Evolutionary conservation across 2,329 filamentous ascomycete genomes (phyloP), one percentile per base, ranked within the genome.

Genomic region (Nothophoma quercina): DNA sequence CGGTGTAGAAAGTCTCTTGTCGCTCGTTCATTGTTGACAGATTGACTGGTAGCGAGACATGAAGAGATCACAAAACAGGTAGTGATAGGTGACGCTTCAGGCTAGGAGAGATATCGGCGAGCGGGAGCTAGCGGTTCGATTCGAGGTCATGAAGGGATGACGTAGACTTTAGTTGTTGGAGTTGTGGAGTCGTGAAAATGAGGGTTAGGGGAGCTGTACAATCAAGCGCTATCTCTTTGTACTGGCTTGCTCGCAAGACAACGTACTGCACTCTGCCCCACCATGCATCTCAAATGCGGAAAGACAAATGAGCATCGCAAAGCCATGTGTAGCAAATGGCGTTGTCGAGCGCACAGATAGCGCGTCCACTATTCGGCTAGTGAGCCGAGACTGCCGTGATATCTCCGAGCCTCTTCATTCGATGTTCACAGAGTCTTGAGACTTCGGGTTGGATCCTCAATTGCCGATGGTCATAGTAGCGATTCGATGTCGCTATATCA

Each of bases 261-360:
- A 29, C 48, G 45, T 41, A 51, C 21, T 7, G n/a, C n/a, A n/a
- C n/a, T 23, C 7, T 48, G 43, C 50, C 50, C 50, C 50, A 15
- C 47, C 38, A 25, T 28, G 6, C 19, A 19, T 10, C 10, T 39
- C 50, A 9, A 41, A 53, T 23, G 22, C 26, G 43, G 43, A 39
- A 53, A 38, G 32, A 39, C 30, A n/a, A 36, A 32, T 53, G 43
- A 39, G 38, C 43, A 53, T 53, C 43, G 18, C 39, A 33, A 16
- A 53, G 36, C 18, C 19, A 41, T 43, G 43, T 53, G 36, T 33
- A 48, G 44, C 50, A 48, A 50, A 53, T 53, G 18, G 43, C 38
- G 21, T 39, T 18, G 43, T 43, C n/a, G 32, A 38, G 33, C 28
- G 28, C 21, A 19, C 7, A 48, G 38, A 53, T 53, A 53, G 50